Evolutionary conservation across 2,329 filamentous ascomycete genomes (phyloP).

Genomic region (Pseudovirgaria hyperparasitica): DNA sequence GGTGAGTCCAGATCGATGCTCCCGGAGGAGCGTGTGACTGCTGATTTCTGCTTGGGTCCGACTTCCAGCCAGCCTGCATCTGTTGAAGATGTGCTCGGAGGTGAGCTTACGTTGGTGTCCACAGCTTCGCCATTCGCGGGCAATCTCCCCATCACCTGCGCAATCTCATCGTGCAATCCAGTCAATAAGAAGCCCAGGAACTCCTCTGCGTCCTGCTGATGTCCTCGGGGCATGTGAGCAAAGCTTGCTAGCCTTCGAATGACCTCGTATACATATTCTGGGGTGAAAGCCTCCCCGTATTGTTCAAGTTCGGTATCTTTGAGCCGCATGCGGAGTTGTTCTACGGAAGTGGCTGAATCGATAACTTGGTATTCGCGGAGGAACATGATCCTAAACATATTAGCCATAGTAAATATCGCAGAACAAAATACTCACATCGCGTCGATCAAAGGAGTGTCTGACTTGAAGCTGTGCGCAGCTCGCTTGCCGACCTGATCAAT

Average conservation of each 20-base stretch:
- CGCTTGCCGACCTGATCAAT: constrained; percentile 75
- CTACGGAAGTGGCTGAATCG: constrained; percentile 60
- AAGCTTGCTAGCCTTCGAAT: constrained; percentile 81
- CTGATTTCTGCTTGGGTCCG: constrained; percentile 76
- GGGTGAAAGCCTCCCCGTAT: constrained; percentile 82
- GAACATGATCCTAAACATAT: constrained; percentile 66
- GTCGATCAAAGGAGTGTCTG: constrained; percentile 84
- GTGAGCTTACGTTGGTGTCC: constrained; percentile 22
- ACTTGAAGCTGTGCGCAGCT: constrained; percentile 84
- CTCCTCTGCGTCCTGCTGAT: constrained; percentile 96
- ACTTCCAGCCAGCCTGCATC: constrained; percentile 85
- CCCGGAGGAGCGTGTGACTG: constrained; percentile 77
- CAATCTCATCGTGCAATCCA: constrained; percentile 85
- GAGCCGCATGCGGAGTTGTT: constrained; percentile 59
- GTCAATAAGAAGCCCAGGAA: constrained; percentile 90
- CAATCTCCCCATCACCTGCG: constrained; percentile 50
- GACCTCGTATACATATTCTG: constrained; percentile 90
- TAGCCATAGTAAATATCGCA: constrained; percentile 6
- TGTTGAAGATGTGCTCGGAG: constrained; percentile 31
- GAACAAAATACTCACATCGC: constrained; percentile 56
- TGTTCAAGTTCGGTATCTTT: constrained; percentile 78
- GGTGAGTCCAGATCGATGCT: constrained; percentile 61
- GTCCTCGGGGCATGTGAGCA: constrained; percentile 83
- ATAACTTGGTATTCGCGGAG: constrained; percentile 84
- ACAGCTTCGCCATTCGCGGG: constrained; percentile 14